These are phyloP conservation scores for Imleria badia DNA, from an alignment of 768 basidiomycete genomes.

Conservation along the genomic window DNA sequence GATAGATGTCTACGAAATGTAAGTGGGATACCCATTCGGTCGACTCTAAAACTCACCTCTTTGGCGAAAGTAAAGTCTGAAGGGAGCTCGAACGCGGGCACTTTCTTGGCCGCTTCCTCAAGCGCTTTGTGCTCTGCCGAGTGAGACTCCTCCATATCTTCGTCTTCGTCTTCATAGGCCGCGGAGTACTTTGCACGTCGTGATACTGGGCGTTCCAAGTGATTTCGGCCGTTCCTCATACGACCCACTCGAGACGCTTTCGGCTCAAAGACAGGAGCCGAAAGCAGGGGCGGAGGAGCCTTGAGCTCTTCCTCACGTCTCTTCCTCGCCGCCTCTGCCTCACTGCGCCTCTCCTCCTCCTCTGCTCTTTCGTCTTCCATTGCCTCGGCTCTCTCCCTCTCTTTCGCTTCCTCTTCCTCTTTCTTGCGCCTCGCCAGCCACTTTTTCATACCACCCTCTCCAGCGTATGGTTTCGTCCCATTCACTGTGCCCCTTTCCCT, in stretches of 20 bases:
- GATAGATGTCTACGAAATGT: constrained; percentile 32
- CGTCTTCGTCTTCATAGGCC: constrained; percentile 52
- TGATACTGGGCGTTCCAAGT: constrained; percentile 56
- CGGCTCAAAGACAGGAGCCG: constrained; percentile 22
- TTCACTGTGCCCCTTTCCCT: constrained; percentile 40
- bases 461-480: constrained; percentile 74
- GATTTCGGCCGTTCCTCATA: constrained; percentile 52
- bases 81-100: constrained; percentile 59
- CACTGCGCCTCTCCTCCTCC: constrained; percentile 24
- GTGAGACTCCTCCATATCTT: constrained; percentile 40
- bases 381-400: constrained; percentile 34
- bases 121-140: constrained; percentile 45
- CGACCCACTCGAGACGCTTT: constrained; percentile 52
- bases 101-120: constrained; percentile 55
- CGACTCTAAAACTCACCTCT: constrained; percentile 40
- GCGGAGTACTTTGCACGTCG: constrained; percentile 65
- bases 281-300: constrained; percentile 15
- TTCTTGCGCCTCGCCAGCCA: constrained; percentile 60
- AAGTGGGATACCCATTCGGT: background rate
- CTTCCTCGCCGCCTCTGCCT: constrained; percentile 19
- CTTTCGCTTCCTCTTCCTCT: constrained; percentile 52
- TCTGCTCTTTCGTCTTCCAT: constrained; percentile 35
- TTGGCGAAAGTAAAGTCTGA: constrained; percentile 67
- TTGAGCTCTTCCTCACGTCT: constrained; percentile 17
- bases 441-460: constrained; percentile 77